These are phyloP conservation scores for Kazachstania taianensis DNA, from an alignment of 805 yeast genomes.

Conservation along the genomic window DNA sequence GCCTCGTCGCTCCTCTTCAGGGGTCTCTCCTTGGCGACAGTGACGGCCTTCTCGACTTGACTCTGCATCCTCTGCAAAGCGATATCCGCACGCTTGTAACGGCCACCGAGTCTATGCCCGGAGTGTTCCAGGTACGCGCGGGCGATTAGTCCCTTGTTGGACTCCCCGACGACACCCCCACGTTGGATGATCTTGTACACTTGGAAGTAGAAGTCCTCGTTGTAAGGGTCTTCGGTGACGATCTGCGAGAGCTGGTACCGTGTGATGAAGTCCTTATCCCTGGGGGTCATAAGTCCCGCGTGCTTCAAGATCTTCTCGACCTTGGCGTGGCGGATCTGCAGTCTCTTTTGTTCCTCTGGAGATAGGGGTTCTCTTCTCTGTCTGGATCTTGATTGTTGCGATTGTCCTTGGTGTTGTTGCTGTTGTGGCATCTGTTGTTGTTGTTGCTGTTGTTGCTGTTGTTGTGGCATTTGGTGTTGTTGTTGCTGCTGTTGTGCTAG, in stretches of 20 bases:
- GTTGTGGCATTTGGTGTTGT: slow-evolving; percentile 13
- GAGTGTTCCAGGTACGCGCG: slow-evolving; percentile 85
- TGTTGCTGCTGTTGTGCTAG: slow-evolving; percentile 11
- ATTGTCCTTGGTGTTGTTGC: slow-evolving; percentile 3
- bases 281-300: slow-evolving; percentile 93
- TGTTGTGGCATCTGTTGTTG: slow-evolving; percentile 11
- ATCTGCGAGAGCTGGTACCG: slow-evolving; percentile 90
- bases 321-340: slow-evolving; percentile 60
- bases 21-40: slow-evolving; percentile 84
- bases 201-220: slow-evolving; percentile 93
- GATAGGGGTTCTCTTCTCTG: slow-evolving; percentile 37
- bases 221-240: slow-evolving; percentile 93
- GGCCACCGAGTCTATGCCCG: slow-evolving; percentile 83
- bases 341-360: slow-evolving; percentile 63
- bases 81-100: slow-evolving; percentile 73
- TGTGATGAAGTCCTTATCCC: slow-evolving; percentile 92
- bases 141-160: slow-evolving; percentile 71
- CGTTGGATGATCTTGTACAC: slow-evolving; percentile 70
- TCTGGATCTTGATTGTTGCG: slow-evolving; percentile 10
- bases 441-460: slow-evolving; percentile 18
- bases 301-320: slow-evolving; percentile 66
- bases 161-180: slow-evolving; percentile 31
- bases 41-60: slow-evolving; percentile 92
- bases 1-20: slow-evolving; percentile 17
- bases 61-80: slow-evolving; percentile 97